Base-by-base conservation (phyloP, 2,329 filamentous ascomycete species). In the Trichothecium sympodiale region DNA sequence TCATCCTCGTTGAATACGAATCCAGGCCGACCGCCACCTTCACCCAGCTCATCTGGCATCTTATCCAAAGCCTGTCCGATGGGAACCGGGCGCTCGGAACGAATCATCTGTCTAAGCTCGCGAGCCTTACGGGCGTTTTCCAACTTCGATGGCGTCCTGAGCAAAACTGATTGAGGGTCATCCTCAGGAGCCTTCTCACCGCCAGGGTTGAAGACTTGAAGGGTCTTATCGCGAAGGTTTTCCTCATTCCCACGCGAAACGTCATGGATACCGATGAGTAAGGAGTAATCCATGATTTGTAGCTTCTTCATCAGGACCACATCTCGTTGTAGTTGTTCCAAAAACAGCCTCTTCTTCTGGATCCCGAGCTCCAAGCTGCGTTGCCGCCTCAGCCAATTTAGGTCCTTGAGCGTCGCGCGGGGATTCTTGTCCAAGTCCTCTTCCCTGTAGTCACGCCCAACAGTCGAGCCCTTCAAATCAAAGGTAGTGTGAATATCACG, bases 271-370 rank as follows among this genome's bases (percentile, higher is more conserved):
- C 91, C 91, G 37, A 98, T 78, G 27, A 98, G 70, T 42, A 98
- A 74, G 8, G 89, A 96, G 60, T 98, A 98, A 58, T 98, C 91
- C 91, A 98, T 98, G 50, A 98, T 96, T 49, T 94, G 82, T 30
- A 96, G 68, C 48, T 73, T 77, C 59, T 96, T 87, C 40, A 98
- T 64, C 23, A 98, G 67, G 35, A 77, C 75, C 8, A 98, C 91
- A 56, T 98, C 91, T 41, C 74, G 75, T 46, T 87, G 75, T 52
- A 98, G 76, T 60, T 98, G 91, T 49, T 87, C 78, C 32, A 96
- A 69, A 54, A 98, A 98, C 15, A 87, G 64, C 33, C 79, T 70
- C 60, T 89, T 93, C 65, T 95, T 96, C 43, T 80, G 71, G 5
- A 91, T 78, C 9, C 91, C 91, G 46, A 95, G 77, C 53, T 96